phyloP scores from a whole-genome alignment of 2,329 filamentous ascomycete species.

The Colletotrichum musae region DNA sequence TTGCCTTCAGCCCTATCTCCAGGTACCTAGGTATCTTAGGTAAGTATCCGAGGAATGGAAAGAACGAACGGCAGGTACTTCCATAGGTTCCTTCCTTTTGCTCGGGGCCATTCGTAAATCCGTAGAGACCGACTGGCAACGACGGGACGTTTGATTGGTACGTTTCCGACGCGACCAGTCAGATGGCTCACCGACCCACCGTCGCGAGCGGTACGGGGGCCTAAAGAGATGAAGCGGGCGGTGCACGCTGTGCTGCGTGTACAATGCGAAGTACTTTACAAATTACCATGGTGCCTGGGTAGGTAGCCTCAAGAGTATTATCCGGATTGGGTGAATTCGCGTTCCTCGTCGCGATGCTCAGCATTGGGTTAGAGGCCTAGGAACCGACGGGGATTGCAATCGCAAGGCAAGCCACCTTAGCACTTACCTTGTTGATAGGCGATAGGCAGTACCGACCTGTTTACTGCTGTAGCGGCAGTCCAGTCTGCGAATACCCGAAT shows the following conservation, averaged over 20 bases:
- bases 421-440: background rate
- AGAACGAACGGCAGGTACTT: background rate
- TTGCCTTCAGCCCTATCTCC: constrained; percentile 31
- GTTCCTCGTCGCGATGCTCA: constrained; percentile 12
- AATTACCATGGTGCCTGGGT: too few species aligned
- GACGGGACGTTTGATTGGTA: constrained; percentile 27
- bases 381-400: constrained; percentile 5
- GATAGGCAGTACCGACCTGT: background rate
- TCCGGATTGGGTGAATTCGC: constrained; percentile 16
- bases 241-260: constrained; percentile 24
- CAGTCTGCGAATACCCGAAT: background rate
- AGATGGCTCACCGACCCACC: constrained; percentile 18
- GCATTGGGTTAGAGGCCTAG: constrained; percentile 12
- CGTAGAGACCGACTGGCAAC: constrained; percentile 25
- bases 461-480: background rate
- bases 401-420: background rate
- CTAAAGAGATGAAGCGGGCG: constrained; percentile 13
- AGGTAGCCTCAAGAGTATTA: constrained; percentile 1
- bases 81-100: background rate
- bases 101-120: constrained; percentile 38
- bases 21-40: background rate
- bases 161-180: constrained; percentile 31
- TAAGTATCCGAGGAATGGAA: background rate
- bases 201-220: constrained; percentile 11
- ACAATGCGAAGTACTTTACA: too few species aligned